A percentile compares a stretch with the other conserved stretches of the same genome.
phyloP scores from a whole-genome alignment of 352 stramenopile genomes.

The Phytophthora nicotianae region DNA sequence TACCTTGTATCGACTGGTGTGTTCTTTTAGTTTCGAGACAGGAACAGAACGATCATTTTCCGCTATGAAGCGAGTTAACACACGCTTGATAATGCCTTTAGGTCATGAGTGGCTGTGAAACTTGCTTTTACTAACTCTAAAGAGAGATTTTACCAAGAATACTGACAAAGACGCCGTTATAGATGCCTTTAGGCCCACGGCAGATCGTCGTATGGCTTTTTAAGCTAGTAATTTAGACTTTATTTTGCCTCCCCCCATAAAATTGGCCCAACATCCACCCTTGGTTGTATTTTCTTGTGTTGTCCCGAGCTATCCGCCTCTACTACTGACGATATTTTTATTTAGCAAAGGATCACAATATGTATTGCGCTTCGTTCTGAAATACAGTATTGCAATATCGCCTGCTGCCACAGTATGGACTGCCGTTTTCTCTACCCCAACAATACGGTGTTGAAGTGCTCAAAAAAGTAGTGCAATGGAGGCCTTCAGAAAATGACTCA shows the following conservation, averaged over 20 bases:
- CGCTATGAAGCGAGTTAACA: slow-evolving; percentile 13
- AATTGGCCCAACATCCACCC: background rate
- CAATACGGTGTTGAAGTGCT: no score
- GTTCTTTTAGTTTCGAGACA: slow-evolving; percentile 7
- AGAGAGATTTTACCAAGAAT: background rate
- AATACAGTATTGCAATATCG: no score
- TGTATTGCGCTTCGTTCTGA: no score
- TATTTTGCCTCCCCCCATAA: background rate
- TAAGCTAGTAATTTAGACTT: background rate
- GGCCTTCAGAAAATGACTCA: no score
- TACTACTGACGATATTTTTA: no score
- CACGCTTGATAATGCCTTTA: background rate
- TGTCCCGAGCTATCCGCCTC: no score
- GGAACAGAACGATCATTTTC: slow-evolving; percentile 10
- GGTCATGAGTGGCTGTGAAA: slow-evolving; percentile 5
- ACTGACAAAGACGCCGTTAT: slow-evolving; percentile 1
- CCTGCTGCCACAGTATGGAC: no score
- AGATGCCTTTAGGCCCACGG: background rate
- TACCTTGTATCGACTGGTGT: slow-evolving; percentile 2
- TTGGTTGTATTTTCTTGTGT: no score
- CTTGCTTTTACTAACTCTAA: background rate
- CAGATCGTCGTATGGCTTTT: background rate
- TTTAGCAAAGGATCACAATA: no score
- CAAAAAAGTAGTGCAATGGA: no score
- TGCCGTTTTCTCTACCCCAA: no score